phyloP scores from a whole-genome alignment of 2,329 filamentous ascomycete species.

The Botryosphaeria dothidea region DNA sequence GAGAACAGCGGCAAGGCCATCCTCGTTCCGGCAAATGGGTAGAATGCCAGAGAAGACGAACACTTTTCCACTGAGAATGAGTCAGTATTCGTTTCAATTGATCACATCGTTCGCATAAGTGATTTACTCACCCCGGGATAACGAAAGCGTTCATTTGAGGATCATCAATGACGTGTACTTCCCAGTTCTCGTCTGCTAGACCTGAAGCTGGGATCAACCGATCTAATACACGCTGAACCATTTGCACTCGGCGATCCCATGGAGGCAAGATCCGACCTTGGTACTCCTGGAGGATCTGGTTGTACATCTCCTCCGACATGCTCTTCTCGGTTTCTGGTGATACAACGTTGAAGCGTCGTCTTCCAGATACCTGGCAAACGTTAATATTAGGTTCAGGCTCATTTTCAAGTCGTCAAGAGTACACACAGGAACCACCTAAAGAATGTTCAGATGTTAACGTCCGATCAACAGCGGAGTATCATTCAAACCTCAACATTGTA shows the following conservation, averaged over 20 bases:
- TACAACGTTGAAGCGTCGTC: conserved; percentile 72
- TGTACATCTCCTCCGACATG: conserved; percentile 57
- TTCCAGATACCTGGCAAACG: conserved; percentile 58
- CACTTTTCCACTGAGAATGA: conserved; percentile 63
- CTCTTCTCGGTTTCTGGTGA: conserved; percentile 56
- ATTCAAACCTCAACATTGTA: conserved; percentile 60
- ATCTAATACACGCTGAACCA: conserved; percentile 65
- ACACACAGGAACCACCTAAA: no score
- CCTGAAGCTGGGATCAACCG: conserved; percentile 68
- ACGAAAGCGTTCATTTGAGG: conserved; percentile 73
- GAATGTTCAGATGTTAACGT: no score
- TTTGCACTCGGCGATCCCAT: conserved; percentile 57
- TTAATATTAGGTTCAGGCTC: not conserved
- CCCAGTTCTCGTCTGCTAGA: conserved; percentile 61
- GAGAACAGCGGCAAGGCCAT: conserved; percentile 72
- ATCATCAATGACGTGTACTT: conserved; percentile 74
- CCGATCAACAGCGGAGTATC: no score
- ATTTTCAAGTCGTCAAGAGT: no score
- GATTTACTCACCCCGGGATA: conserved; percentile 57
- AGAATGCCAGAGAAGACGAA: conserved; percentile 77
- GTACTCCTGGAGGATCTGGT: conserved; percentile 57
- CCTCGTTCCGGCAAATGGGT: conserved; percentile 65
- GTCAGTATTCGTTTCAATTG: not conserved
- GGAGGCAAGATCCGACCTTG: conserved; percentile 59
- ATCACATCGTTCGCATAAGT: no score